Evolutionary conservation across 805 yeast genomes (phyloP).

Genomic region (Cyberlindnera japonica): DNA sequence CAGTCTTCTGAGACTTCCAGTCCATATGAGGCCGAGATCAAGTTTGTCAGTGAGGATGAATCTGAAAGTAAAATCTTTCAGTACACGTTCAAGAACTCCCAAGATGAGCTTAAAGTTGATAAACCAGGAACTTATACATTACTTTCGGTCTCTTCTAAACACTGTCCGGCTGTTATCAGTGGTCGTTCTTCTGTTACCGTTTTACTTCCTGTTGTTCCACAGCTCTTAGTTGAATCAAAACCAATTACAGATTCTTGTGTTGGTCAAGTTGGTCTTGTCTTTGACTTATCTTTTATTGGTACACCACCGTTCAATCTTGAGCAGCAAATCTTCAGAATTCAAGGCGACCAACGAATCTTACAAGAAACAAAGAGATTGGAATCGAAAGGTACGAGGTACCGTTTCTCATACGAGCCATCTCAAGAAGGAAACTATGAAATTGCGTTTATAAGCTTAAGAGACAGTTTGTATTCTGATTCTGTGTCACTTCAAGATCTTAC

Average conservation of each 20-base stretch:
- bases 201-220: conserved; percentile 55
- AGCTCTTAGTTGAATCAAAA: conserved; percentile 36
- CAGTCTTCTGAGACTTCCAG: conserved; percentile 26
- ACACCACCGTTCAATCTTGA: conserved; percentile 75
- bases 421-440: conserved; percentile 80
- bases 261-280: conserved; percentile 83
- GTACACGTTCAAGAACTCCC: conserved; percentile 27
- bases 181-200: conserved; percentile 54
- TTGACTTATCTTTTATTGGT: conserved; percentile 67
- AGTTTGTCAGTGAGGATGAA: conserved; percentile 29
- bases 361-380: conserved; percentile 34
- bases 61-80: conserved; percentile 18
- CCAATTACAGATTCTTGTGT: conserved; percentile 82
- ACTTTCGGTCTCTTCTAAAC: conserved; percentile 49
- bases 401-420: conserved; percentile 70
- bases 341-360: conserved; percentile 32
- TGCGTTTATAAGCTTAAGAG: conserved; percentile 60
- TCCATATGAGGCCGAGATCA: conserved; percentile 35
- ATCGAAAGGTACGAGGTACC: conserved; percentile 44
- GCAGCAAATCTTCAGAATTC: conserved; percentile 55
- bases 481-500: conserved; percentile 42
- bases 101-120: conserved; percentile 37
- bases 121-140: conserved; percentile 68
- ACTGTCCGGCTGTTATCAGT: conserved; percentile 62
- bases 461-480: conserved; percentile 53